Conservation (phyloP, 2,329 filamentous ascomycete species). For the Atkinsonella hypoxylon region DNA sequence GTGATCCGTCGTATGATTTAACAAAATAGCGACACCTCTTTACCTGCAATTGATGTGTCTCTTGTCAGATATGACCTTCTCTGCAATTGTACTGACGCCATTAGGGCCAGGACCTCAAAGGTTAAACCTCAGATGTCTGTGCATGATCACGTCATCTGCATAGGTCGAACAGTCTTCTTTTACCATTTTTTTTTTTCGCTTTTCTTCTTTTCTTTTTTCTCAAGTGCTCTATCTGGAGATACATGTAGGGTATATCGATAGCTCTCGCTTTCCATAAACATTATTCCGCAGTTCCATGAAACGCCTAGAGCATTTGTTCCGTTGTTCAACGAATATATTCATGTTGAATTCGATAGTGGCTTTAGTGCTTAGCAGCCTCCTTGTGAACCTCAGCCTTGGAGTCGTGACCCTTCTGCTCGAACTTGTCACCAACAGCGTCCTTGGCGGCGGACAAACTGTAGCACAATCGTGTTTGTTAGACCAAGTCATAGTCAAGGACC, state of each 20-base stretch:
- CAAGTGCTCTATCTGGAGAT: neutral
- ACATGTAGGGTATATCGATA: neutral
- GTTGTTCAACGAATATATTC: neutral
- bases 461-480: neutral
- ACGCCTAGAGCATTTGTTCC: neutral
- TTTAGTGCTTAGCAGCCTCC: slow-evolving; percentile 21
- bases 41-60: too few species aligned
- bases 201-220: too few species aligned
- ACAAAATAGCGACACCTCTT: too few species aligned
- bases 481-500: neutral
- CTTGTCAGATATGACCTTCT: too few species aligned
- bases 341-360: neutral
- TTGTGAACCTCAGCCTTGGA: slow-evolving; percentile 31
- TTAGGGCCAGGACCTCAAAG: too few species aligned
- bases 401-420: slow-evolving; percentile 28
- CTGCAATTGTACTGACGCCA: too few species aligned
- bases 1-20: too few species aligned
- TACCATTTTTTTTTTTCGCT: too few species aligned
- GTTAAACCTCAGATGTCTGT: too few species aligned
- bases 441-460: slow-evolving; percentile 32
- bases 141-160: too few species aligned
- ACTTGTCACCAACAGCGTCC: slow-evolving; percentile 37
- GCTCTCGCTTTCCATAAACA: neutral
- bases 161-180: too few species aligned
- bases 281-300: neutral